These are phyloP conservation scores for Trametes villosa DNA, from an alignment of 768 basidiomycete species.

Conservation along the genomic window DNA sequence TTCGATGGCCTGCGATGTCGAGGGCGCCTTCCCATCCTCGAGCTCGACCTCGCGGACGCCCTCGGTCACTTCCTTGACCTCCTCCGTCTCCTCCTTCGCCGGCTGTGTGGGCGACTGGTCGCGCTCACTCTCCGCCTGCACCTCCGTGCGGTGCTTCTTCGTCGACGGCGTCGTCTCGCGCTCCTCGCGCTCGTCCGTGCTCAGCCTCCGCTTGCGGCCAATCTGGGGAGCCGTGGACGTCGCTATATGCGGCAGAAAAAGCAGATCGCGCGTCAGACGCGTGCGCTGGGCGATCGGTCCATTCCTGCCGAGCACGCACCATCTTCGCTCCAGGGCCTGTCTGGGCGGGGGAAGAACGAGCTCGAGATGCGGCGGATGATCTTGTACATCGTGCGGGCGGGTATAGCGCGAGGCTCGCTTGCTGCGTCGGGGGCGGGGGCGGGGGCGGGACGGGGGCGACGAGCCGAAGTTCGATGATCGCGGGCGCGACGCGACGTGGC, in stretches of 20 bases:
- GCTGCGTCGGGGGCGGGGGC: background rate
- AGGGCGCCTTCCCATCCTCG: constrained; percentile 40
- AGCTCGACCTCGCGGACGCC: constrained; percentile 74
- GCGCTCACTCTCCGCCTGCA: constrained; percentile 34
- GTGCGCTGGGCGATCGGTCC: constrained; percentile 29
- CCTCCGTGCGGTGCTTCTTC: constrained; percentile 48
- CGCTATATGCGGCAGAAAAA: constrained; percentile 43
- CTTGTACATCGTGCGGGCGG: constrained; percentile 56
- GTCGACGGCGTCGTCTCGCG: constrained; percentile 41
- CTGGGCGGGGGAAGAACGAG: constrained; percentile 69
- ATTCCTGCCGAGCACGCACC: constrained; percentile 48
- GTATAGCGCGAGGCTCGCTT: constrained; percentile 6
- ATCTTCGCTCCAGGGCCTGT: constrained; percentile 79
- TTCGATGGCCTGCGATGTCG: background rate
- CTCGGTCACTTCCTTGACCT: constrained; percentile 71
- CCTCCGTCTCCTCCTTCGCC: constrained; percentile 43
- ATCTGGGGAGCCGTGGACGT: constrained; percentile 76
- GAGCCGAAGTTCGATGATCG: constrained; percentile 10
- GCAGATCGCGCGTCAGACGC: constrained; percentile 23
- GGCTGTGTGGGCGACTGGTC: constrained; percentile 24
- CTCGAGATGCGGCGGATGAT: constrained; percentile 73
- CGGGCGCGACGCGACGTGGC: constrained; percentile 26
- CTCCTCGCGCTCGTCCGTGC: constrained; percentile 47
- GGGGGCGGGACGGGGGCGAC: background rate
- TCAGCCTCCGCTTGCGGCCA: constrained; percentile 67